These are phyloP conservation scores for Fusarium globosum DNA, from an alignment of 2,329 filamentous ascomycete genomes.

Conservation along the genomic window DNA sequence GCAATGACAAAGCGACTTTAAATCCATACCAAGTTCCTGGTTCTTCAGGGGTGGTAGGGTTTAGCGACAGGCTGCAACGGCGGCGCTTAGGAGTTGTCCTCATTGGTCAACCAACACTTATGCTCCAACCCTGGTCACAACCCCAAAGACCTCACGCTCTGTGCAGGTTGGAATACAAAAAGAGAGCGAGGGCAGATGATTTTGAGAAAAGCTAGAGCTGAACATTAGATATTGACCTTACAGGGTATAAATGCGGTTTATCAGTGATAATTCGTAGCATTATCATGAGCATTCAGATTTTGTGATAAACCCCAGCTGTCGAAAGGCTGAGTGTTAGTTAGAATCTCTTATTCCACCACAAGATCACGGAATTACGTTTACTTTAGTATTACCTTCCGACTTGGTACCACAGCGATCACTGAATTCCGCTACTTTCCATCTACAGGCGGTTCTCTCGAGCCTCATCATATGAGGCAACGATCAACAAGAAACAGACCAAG, in stretches of 20 bases:
- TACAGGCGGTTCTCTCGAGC: neutral
- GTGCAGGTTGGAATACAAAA: neutral
- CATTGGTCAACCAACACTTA: slow-evolving; percentile 41
- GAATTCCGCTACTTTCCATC: neutral
- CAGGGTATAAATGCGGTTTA: neutral
- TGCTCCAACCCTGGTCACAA: slow-evolving; percentile 41
- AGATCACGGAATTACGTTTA: neutral
- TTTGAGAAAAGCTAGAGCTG: neutral
- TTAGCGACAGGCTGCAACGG: slow-evolving; percentile 43
- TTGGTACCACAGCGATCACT: neutral
- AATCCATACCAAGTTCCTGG: slow-evolving; percentile 28
- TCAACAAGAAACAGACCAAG: neutral
- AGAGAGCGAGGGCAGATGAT: neutral
- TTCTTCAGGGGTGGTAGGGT: slow-evolving; percentile 40
- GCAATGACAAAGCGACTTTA: slow-evolving; percentile 18
- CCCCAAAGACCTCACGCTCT: slow-evolving; percentile 29
- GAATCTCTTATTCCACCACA: neutral
- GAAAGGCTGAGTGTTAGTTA: neutral
- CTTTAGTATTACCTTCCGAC: neutral
- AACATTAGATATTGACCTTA: neutral
- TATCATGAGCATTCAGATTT: neutral
- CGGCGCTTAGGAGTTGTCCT: slow-evolving; percentile 46
- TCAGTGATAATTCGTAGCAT: neutral
- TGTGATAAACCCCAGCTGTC: neutral
- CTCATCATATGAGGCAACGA: neutral